Conservation (phyloP, 345 rosid species). For the Toxicodendron radicans region DNA sequence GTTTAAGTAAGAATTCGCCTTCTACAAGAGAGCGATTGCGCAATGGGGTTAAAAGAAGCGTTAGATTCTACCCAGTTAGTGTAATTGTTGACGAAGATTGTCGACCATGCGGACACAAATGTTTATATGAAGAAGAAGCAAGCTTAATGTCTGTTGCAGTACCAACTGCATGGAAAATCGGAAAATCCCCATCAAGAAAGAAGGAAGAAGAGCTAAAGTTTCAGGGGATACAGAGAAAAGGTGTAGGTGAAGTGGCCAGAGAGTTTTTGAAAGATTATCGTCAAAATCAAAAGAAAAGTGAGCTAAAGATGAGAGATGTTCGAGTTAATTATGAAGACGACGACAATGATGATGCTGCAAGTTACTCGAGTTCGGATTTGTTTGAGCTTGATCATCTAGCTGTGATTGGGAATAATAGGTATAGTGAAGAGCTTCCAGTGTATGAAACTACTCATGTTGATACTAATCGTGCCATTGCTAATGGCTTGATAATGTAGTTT, state of each 20-base stretch:
- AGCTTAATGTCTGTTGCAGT: slow-evolving; percentile 36
- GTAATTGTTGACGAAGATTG: slow-evolving; percentile 61
- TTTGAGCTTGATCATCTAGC: slow-evolving; percentile 57
- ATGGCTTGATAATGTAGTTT: slow-evolving; percentile 35
- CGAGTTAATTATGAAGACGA: background rate
- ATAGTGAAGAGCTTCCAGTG: slow-evolving; percentile 62
- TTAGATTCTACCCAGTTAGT: slow-evolving; percentile 70
- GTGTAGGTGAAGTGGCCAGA: slow-evolving; percentile 47
- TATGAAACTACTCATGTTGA: slow-evolving; percentile 59
- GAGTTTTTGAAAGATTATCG: slow-evolving; percentile 44
- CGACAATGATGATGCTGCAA: slow-evolving; percentile 31
- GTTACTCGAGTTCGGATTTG: slow-evolving; percentile 57
- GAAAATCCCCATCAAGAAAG: slow-evolving; percentile 38
- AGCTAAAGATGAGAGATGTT: background rate
- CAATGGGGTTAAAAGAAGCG: slow-evolving; percentile 59
- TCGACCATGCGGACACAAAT: slow-evolving; percentile 52
- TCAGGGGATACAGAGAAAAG: slow-evolving; percentile 27
- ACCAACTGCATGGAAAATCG: slow-evolving; percentile 44
- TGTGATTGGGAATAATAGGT: slow-evolving; percentile 31
- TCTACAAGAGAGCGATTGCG: slow-evolving; percentile 49
- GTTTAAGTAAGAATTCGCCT: slow-evolving; percentile 65
- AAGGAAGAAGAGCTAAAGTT: slow-evolving; percentile 20
- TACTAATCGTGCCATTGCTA: slow-evolving; percentile 60
- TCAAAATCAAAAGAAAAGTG: slow-evolving; percentile 28
- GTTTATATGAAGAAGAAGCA: slow-evolving; percentile 27